Evolutionary conservation across 192 early-diverging fungal species (phyloP), one percentile per base, ranked within the genome.

Genomic region (Phycomyces nitens): DNA sequence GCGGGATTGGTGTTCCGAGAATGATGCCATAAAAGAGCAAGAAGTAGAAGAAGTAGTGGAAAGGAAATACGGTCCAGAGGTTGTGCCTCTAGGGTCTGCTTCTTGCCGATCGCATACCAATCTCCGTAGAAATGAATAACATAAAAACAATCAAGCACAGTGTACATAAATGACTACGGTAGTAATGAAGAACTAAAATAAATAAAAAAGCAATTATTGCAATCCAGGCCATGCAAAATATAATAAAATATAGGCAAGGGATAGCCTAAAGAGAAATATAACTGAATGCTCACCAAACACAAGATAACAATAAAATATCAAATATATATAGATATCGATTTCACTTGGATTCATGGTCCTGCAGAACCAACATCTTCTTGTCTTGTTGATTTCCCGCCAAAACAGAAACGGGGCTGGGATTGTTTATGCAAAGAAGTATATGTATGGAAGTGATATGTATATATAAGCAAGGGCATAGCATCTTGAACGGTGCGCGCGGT

Each of bases 111-210:
- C 18, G 44, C 44, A 47, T 47, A 47, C 44, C 44, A 47, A 47
- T 47, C 18, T 18, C 44, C 44, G 12, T 47, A 18, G 18, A 47
- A 47, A 47, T 47, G 44, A 47, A 47, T 47, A 58, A 42, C 21
- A 23, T 38, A 58, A 53, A 63, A 54, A 63, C 50, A 53, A 20
- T 53, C 34, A 63, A 54, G 62, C 40, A 42, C 62, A 63, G 27
- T 29, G 50, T 63, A 63, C 62, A 63, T 63, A 53, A 53, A 42
- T 53, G 52, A 63, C 52, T 47, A 47, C 44, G 18, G 62, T 63
- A 63, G 62, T 63, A 63, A 63, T 54, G 62, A 54, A 63, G 62
- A 63, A 34, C 29, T 34, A 34, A 54, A 51, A 63, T 22, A 34
- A 10, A 56, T 26, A 54, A n/a, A 18, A 47, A 47, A n/a, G 44